Percentiles rank a stretch among this genome's conserved stretches.
These are phyloP conservation scores for Plasmopara halstedii DNA, from an alignment of 352 stramenopile species.

Conservation along the genomic window DNA sequence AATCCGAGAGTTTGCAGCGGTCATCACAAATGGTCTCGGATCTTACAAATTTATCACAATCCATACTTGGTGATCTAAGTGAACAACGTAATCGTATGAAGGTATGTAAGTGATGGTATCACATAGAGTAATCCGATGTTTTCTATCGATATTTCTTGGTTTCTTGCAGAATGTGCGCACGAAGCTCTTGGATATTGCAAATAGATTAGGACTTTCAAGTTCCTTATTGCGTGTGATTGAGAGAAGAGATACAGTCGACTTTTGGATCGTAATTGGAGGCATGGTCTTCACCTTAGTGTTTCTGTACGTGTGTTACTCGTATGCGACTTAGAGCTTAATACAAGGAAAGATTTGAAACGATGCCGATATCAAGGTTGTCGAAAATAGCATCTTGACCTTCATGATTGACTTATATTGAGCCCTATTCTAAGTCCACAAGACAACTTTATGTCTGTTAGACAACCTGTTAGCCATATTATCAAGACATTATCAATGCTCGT, in stretches of 20 bases:
- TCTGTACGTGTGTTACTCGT: constrained; percentile 67
- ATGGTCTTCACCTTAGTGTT: constrained; percentile 82
- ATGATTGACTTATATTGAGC: too few species aligned
- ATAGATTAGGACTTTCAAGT: constrained; percentile 72
- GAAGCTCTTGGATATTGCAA: constrained; percentile 79
- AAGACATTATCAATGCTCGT: too few species aligned
- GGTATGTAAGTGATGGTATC: constrained; percentile 10
- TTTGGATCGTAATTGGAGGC: constrained; percentile 76
- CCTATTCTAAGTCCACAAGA: too few species aligned
- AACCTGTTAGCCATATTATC: too few species aligned
- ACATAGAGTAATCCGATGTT: neutral
- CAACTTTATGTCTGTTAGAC: too few species aligned
- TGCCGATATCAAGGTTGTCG: too few species aligned
- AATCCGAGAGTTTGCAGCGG: constrained; percentile 68
- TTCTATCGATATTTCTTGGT: constrained; percentile 4
- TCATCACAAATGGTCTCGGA: constrained; percentile 80
- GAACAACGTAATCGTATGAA: constrained; percentile 67
- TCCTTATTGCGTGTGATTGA: constrained; percentile 80
- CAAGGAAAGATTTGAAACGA: too few species aligned
- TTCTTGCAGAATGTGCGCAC: constrained; percentile 38
- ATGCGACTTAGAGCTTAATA: constrained; percentile 26
- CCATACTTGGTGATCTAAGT: constrained; percentile 62
- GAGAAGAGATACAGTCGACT: constrained; percentile 75
- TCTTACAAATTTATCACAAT: constrained; percentile 60
- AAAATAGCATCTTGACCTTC: too few species aligned